phyloP scores from a whole-genome alignment of 129 eudicot species.

The Saposhnikovia divaricata region DNA sequence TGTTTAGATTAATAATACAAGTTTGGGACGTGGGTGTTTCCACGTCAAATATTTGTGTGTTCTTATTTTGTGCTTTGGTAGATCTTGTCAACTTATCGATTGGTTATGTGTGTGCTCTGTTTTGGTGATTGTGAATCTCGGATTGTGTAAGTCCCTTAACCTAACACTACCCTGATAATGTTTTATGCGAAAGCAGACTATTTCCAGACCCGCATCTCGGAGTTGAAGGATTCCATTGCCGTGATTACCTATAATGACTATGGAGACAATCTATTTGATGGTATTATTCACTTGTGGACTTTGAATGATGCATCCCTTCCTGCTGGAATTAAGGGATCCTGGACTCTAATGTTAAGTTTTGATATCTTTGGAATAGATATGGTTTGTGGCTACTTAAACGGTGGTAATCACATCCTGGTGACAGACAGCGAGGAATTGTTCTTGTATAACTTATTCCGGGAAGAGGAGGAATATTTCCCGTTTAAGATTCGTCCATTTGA shows the following conservation, averaged over 20 bases:
- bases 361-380: neutral
- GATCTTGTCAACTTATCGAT: too few relatives aligned
- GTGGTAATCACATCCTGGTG: neutral
- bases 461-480: neutral
- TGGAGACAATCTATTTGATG: neutral
- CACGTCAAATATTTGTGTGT: too few relatives aligned
- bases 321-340: neutral
- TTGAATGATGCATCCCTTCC: neutral
- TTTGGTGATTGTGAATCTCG: too few relatives aligned
- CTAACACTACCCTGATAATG: neutral
- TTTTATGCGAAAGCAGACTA: neutral
- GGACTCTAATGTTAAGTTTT: neutral
- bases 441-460: neutral
- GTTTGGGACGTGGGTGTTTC: too few relatives aligned
- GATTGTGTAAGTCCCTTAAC: too few relatives aligned
- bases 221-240: neutral
- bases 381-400: neutral
- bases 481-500: neutral
- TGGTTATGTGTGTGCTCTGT: too few relatives aligned
- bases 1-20: too few relatives aligned
- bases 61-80: too few relatives aligned
- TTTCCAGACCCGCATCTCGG: neutral
- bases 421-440: neutral
- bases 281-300: neutral
- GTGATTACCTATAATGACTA: neutral